Evolutionary conservation across 2,329 filamentous ascomycete species (phyloP), one percentile per base, ranked within the genome.

Genomic region (Sporothrix pallida): DNA sequence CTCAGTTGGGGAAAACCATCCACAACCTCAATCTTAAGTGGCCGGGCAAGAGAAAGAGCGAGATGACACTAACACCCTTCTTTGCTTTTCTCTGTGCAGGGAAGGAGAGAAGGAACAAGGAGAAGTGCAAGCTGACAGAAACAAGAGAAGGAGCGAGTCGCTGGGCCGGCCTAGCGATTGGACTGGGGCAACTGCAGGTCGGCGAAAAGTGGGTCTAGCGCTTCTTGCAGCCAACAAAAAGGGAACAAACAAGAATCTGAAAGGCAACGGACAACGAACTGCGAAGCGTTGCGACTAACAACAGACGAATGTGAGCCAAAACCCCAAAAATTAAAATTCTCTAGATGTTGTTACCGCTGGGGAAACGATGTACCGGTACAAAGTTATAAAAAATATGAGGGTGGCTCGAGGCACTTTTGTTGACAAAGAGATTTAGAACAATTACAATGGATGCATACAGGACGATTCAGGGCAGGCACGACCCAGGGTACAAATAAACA

Each of bases 351-450:
- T 42, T 37, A 60, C 68, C 68, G 68, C 68, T 70, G 52, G 50
- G 31, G 68, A 58, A 23, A 31, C n/a, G n/a, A 60, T 58, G 68
- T 60, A 60, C 52, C 37, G 68, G 50, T 58, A 60, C 68, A 67
- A 65, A 23, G 4, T 8, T 17, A 67, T 2, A n/a, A 54, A 52
- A 42, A 37, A 5, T 2, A 26, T 37, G 31, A 37, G 20, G 31
- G 65, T 69, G 65, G 65, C 46, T 31, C 46, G 26, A 20, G 37
- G 65, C 26, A 10, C 44, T 26, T 69, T 13, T 65, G 37, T 65
- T 44, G 37, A 23, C 60, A 65, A 46, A 63, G 60, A 65, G 37
- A 46, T 46, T 60, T 15, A 26, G 37, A 15, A 8, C 26, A 26
- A 17, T 2, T 15, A 10, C 2, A 20, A 26, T 20, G 31, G 13